phyloP scores from a whole-genome alignment of 345 rosid genomes.

The Microthlaspi erraticum region DNA sequence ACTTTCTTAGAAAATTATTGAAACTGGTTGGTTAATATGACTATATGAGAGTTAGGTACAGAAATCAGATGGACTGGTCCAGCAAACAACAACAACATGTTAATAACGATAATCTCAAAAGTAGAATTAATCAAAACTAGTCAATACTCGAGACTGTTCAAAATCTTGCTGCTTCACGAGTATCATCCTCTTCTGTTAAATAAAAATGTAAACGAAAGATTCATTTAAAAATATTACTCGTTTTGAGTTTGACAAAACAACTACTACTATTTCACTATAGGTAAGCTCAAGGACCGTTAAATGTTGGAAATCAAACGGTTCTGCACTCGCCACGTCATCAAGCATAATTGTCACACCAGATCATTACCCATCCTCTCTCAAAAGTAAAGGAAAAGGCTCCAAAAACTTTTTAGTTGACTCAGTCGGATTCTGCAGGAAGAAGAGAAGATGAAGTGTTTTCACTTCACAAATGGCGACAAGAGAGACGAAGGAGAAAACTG shows the following conservation, averaged over 20 bases:
- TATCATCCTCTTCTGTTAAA: not conserved
- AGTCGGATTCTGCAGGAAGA: constrained; percentile 31
- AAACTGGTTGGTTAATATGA: not conserved
- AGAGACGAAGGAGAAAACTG: constrained; percentile 48
- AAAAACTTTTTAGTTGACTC: constrained; percentile 32
- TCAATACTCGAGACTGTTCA: constrained; percentile 28
- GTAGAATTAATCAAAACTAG: constrained; percentile 1
- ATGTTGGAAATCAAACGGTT: constrained; percentile 25
- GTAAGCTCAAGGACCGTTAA: constrained; percentile 11
- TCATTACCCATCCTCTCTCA: constrained; percentile 14
- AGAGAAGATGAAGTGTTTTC: constrained; percentile 85
- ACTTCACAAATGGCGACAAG: constrained; percentile 78
- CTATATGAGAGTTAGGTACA: not conserved
- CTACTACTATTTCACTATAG: not conserved
- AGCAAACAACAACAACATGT: constrained; percentile 9
- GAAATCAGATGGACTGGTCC: constrained; percentile 4
- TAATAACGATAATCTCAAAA: not conserved
- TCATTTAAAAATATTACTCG: constrained; percentile 4
- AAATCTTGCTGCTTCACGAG: constrained; percentile 23
- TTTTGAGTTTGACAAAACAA: constrained; percentile 17
- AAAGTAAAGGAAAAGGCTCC: constrained; percentile 14
- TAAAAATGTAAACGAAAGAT: not conserved
- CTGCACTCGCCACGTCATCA: constrained; percentile 19
- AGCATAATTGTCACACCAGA: constrained; percentile 11
- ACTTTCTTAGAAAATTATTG: not conserved